Conservation (phyloP, 73 alveolate genomes). For the Paramecium primaurelia region DNA sequence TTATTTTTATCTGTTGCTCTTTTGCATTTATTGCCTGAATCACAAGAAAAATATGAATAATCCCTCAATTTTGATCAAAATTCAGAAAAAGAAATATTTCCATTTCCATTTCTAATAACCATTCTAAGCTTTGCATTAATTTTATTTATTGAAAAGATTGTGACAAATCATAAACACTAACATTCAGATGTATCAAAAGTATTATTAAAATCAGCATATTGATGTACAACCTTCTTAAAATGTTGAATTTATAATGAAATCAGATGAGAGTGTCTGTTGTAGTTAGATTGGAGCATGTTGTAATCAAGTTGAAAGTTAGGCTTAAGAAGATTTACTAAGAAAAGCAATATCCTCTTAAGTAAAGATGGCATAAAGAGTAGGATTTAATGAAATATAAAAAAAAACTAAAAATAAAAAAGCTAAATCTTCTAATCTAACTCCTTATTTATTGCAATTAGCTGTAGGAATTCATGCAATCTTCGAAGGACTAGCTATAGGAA, state of each 20-base stretch:
- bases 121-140: neutral
- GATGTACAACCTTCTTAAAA: neutral
- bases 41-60: neutral
- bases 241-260: neutral
- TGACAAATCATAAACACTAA: neutral
- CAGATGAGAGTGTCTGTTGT: neutral
- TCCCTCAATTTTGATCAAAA: neutral
- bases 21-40: conserved; percentile 71
- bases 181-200: neutral
- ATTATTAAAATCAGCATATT: neutral
- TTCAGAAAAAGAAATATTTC: neutral
- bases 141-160: conserved; percentile 52
- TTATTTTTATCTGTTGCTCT: conserved; percentile 74
- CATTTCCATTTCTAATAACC: neutral
- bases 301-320: conserved; percentile 9
- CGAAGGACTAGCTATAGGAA: conserved; percentile 60
- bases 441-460: conserved; percentile 38
- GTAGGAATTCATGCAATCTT: conserved; percentile 59
- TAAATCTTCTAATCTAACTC: neutral
- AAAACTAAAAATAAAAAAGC: neutral
- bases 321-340: neutral
- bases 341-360: neutral
- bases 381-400: neutral
- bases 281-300: neutral
- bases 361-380: conserved; percentile 14